phyloP scores from a whole-genome alignment of 495 filamentous ascomycete genomes.

The Talaromyces liani region DNA sequence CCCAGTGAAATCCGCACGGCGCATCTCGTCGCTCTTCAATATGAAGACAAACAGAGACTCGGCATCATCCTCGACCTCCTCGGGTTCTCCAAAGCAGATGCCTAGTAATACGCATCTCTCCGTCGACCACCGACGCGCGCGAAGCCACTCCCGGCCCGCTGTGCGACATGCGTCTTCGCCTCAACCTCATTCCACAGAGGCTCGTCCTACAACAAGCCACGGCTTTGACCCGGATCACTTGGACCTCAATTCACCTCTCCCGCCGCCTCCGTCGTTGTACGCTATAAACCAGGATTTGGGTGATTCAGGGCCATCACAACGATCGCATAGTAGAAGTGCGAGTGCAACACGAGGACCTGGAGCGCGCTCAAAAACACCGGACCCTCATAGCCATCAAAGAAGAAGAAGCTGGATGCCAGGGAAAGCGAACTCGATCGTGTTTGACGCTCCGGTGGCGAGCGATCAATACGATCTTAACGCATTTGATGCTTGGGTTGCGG shows the following conservation, averaged over 20 bases:
- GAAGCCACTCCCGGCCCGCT: slow-evolving; percentile 29
- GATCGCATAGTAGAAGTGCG: slow-evolving; percentile 28
- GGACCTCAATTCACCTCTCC: slow-evolving; percentile 26
- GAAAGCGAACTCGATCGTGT: slow-evolving; percentile 30
- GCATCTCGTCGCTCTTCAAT: slow-evolving; percentile 42
- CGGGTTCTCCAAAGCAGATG: slow-evolving; percentile 16
- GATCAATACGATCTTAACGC: slow-evolving; percentile 32
- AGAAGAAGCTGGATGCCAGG: slow-evolving; percentile 50
- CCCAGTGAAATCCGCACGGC: slow-evolving; percentile 43
- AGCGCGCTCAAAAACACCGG: slow-evolving; percentile 32
- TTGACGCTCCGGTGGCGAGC: slow-evolving; percentile 19
- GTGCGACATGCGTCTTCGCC: slow-evolving; percentile 31
- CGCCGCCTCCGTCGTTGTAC: slow-evolving; percentile 36
- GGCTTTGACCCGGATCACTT: slow-evolving; percentile 14
- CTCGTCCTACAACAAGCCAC: slow-evolving; percentile 17
- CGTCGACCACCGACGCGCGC: slow-evolving; percentile 7
- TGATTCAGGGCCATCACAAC: slow-evolving; percentile 24
- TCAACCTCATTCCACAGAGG: slow-evolving; percentile 19
- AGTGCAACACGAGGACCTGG: slow-evolving; percentile 32
- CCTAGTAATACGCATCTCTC: slow-evolving; percentile 18
- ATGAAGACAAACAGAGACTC: slow-evolving; percentile 33
- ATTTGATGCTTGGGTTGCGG: slow-evolving; percentile 56
- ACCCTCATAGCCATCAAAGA: slow-evolving; percentile 21
- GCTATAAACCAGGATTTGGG: slow-evolving; percentile 36
- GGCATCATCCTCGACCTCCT: slow-evolving; percentile 21